Evolutionary conservation across 1,284 basidiomycete genomes (phyloP), one percentile per base, ranked within the genome.

Genomic region (Ceraceosorus bombacis): DNA sequence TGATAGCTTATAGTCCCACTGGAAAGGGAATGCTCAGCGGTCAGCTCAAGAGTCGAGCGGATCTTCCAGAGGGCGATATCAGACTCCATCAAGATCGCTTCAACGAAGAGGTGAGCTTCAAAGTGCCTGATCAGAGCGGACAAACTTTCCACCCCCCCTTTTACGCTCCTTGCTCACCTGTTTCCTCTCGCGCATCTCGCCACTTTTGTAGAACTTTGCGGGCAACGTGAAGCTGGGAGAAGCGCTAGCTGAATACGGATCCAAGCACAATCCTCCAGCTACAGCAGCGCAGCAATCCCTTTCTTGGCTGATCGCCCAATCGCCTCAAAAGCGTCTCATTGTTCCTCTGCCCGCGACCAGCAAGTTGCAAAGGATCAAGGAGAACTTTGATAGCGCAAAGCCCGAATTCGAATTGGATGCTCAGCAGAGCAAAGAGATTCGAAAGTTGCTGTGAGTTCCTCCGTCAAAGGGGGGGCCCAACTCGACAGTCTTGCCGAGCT

Each of bases 1-100:
- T 88, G 54, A 79, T 85, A 8, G 84, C 84, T 4, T 87, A 87
- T 70, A 82, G 82, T 5, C 85, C 84, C 0, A 79, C 86, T 10
- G 85, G 84, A 4, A 78, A 56, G 48, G 87, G 86, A 0, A 69
- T 88, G 54, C 69, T 88, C 36, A 84, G 84, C 0, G 86, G 86
- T 1, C 75, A 76, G 67, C 80, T 82, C 68, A 81, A 80, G 74
- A 80, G 79, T 6, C 77, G 78, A 2, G 80, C 81, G 37, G 84
- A 85, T 66, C 81, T 86, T 57, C 80, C 80, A 8, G 79, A 80
- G 38, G 81, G 78, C 43, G 85, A 85, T 67, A 79, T 80, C 60
- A 79, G 82, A 1, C 52, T 77, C 78, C 13, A 63, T 7, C 70
- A 79, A 27, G 76, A 79, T 41, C 61, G 78, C 5, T 74, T 79